Base-by-base conservation (phyloP, 495 filamentous ascomycete species). In the Diplogelasinospora grovesii region DNA sequence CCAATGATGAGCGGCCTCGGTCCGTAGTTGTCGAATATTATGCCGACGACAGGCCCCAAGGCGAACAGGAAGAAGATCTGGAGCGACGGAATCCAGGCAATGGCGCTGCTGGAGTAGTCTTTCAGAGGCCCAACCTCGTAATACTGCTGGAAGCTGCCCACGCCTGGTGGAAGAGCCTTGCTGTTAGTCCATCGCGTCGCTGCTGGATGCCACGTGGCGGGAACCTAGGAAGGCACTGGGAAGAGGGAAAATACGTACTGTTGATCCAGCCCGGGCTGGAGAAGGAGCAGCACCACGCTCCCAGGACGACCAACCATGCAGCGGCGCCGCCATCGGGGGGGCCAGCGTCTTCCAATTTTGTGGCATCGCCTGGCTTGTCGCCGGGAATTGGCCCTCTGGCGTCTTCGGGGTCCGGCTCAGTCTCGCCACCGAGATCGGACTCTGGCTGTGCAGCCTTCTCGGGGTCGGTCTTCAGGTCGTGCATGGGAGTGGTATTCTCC, bases 1-100 rank as follows among this genome's bases (percentile, higher is more conserved):
- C 58, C 54, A 1, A 78, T 33, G 3, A 87, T 56, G 5, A 82
- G 63, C 39, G 62, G 76, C 30, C 68, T 62, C 2, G 81, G 81
- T 3, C 81, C 82, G 34, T 78, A 78, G 39, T 67, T 72, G 47
- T 89, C 84, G 45, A 73, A 82, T 9, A 82, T 28, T 36, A 70
- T 73, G 3, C 81, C 81, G 25, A 68, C 60, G 24, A 79, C 38
- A 11, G 69, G 67, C 4, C 78, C 78, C 41, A 59, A 29, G 9
- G 50, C 29, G 36, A 77, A 73, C 53, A 78, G 67, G 43, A 75
- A 59, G 50, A 78, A 79, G 2, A 66, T 56, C 48, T 74, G 41
- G 3, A 73, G 54, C 16, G 71, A 68, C 8, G 70, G 59, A 28
- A 82, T 78, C 78, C 78, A 82, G 13, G 74, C 53, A 9, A 82